phyloP scores from a whole-genome alignment of 163 green algal genomes.

The Scenedesmus sp. region DNA sequence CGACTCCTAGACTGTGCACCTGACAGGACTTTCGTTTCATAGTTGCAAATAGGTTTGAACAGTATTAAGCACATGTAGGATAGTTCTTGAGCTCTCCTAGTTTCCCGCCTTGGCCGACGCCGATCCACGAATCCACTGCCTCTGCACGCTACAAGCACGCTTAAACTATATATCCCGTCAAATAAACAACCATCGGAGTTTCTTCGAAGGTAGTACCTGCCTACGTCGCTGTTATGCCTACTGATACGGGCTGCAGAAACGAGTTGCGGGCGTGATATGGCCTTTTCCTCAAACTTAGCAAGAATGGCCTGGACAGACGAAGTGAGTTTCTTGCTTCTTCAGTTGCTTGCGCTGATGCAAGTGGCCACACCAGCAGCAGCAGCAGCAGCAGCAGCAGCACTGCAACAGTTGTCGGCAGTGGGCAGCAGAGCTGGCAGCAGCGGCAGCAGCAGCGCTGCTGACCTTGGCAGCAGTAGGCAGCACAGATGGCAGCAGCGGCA shows the following conservation, averaged over 20 bases:
- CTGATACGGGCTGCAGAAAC: constrained; percentile 7
- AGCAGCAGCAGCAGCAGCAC: not conserved
- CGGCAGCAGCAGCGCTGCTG: too few relatives aligned
- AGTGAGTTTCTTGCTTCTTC: not conserved
- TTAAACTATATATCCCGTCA: not conserved
- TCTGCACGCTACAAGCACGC: not conserved
- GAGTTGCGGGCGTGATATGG: constrained; percentile 10
- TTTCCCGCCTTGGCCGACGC: not conserved
- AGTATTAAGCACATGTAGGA: not conserved
- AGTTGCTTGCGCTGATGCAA: not conserved
- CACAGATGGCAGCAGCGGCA: too few relatives aligned
- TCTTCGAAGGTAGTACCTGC: not conserved
- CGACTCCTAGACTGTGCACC: not conserved
- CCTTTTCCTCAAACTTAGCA: not conserved
- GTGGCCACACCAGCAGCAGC: not conserved
- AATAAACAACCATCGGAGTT: not conserved
- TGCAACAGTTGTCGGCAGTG: not conserved
- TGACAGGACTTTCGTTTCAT: not conserved
- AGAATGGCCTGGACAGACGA: constrained; percentile 45
- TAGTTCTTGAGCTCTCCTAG: not conserved
- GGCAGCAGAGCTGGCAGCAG: too few relatives aligned
- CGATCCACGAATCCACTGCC: not conserved
- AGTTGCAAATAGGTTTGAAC: not conserved
- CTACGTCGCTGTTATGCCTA: not conserved
- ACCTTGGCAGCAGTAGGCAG: too few relatives aligned